Conservation (phyloP, 257 asterid species). For the Galeopsis tetrahit region DNA sequence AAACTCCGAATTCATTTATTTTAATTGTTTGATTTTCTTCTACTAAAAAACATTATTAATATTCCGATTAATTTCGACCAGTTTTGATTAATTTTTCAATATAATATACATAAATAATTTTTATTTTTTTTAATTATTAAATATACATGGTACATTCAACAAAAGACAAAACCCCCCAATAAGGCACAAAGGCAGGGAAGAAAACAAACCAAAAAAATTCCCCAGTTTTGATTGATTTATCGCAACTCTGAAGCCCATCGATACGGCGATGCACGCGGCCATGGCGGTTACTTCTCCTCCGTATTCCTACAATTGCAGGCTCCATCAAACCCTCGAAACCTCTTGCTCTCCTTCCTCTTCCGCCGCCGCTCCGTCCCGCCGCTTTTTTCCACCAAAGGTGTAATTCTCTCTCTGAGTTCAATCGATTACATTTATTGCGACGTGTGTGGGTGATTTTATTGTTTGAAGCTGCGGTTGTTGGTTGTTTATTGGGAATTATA, state of each 20-base stretch:
- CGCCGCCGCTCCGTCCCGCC: constrained; percentile 35
- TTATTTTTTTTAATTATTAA: neutral
- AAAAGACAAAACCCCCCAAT: neutral
- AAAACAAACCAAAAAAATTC: constrained; percentile 32
- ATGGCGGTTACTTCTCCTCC: constrained; percentile 53
- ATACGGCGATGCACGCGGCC: constrained; percentile 37
- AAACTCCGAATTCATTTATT: no score
- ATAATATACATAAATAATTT: no score
- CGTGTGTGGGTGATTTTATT: neutral
- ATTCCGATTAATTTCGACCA: no score
- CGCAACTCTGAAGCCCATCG: constrained; percentile 21
- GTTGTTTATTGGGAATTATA: neutral
- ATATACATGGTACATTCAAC: neutral
- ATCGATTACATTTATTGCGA: neutral
- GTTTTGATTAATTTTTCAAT: no score
- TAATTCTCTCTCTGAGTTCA: constrained; percentile 8
- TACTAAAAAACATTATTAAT: no score
- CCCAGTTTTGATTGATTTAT: neutral
- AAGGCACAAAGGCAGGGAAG: neutral
- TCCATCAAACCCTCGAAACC: constrained; percentile 47
- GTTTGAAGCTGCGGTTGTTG: neutral
- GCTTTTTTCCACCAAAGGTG: constrained; percentile 39
- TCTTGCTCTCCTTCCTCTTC: constrained; percentile 52
- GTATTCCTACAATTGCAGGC: constrained; percentile 31
- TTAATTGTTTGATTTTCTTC: no score